A percentile compares a stretch with the other conserved stretches of the same genome.
Conservation (phyloP, 345 rosid species). For the Sisymbrium altissimum region DNA sequence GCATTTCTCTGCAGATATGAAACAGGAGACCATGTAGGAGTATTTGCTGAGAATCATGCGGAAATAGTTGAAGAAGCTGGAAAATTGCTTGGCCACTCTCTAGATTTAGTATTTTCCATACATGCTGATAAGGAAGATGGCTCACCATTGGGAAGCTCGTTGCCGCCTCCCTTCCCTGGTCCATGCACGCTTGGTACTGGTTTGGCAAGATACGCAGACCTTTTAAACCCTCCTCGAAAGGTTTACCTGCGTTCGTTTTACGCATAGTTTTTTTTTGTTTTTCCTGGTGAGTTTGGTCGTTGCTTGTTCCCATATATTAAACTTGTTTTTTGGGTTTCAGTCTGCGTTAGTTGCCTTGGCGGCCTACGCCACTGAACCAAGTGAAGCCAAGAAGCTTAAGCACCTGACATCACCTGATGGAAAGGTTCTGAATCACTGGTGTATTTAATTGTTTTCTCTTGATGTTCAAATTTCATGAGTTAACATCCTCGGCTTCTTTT, state of each 20-base stretch:
- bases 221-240: slow-evolving; percentile 82
- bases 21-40: slow-evolving; percentile 96
- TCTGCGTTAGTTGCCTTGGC: slow-evolving; percentile 87
- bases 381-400: slow-evolving; percentile 62
- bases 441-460: not conserved
- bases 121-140: slow-evolving; percentile 80
- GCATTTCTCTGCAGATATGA: slow-evolving; percentile 57
- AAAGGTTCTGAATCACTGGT: slow-evolving; percentile 43
- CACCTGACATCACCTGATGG: slow-evolving; percentile 63
- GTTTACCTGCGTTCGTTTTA: slow-evolving; percentile 33
- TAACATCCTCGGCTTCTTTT: not conserved
- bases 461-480: not conserved
- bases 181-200: slow-evolving; percentile 75
- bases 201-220: slow-evolving; percentile 69
- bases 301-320: not conserved
- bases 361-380: slow-evolving; percentile 84
- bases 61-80: slow-evolving; percentile 78
- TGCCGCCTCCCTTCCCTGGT: slow-evolving; percentile 77
- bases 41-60: slow-evolving; percentile 64
- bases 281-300: not conserved
- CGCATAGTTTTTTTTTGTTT: not conserved
- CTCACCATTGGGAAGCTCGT: slow-evolving; percentile 57
- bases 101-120: slow-evolving; percentile 70
- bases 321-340: slow-evolving; percentile 35
- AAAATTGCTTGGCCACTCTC: slow-evolving; percentile 61